Percentiles rank a stretch among this genome's conserved stretches.
phyloP scores from a whole-genome alignment of 495 filamentous ascomycete genomes.

The Wilcoxina mikolae region DNA sequence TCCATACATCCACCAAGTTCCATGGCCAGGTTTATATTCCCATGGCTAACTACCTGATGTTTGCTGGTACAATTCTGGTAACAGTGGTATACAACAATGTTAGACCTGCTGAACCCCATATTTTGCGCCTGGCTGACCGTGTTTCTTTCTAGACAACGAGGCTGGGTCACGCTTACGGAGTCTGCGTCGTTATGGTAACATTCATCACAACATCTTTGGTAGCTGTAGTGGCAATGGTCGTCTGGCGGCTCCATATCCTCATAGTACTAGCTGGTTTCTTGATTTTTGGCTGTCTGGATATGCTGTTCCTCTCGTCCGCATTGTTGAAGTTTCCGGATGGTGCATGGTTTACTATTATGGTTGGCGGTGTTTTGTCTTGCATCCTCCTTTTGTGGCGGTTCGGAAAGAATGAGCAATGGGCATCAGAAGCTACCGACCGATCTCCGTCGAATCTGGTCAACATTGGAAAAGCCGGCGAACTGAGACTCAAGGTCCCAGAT shows the following conservation, averaged over 20 bases:
- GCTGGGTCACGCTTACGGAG: constrained; percentile 40
- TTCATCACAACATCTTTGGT: constrained; percentile 62
- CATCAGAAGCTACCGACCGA: constrained; percentile 36
- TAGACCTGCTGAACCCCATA: constrained; percentile 10
- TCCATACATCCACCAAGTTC: constrained; percentile 50
- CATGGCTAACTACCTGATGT: constrained; percentile 55
- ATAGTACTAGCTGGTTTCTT: constrained; percentile 48
- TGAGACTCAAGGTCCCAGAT: constrained; percentile 7
- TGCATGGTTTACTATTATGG: constrained; percentile 57
- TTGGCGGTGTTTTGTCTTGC: constrained; percentile 42
- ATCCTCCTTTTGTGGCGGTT: constrained; percentile 59
- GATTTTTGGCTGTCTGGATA: constrained; percentile 46
- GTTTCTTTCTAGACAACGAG: constrained; percentile 33
- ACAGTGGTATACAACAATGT: constrained; percentile 58
- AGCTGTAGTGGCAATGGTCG: constrained; percentile 48
- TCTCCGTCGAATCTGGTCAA: constrained; percentile 30
- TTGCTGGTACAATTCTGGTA: constrained; percentile 59
- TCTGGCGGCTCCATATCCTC: constrained; percentile 46
- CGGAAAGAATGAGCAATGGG: constrained; percentile 62
- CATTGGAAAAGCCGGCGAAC: constrained; percentile 23
- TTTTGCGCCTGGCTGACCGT: not conserved
- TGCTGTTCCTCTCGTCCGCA: constrained; percentile 49
- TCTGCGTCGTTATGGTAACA: constrained; percentile 61
- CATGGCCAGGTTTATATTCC: constrained; percentile 62
- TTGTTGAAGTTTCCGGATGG: constrained; percentile 55